Conservation (phyloP, 1,284 basidiomycete species). For the Boletus mariae region DNA sequence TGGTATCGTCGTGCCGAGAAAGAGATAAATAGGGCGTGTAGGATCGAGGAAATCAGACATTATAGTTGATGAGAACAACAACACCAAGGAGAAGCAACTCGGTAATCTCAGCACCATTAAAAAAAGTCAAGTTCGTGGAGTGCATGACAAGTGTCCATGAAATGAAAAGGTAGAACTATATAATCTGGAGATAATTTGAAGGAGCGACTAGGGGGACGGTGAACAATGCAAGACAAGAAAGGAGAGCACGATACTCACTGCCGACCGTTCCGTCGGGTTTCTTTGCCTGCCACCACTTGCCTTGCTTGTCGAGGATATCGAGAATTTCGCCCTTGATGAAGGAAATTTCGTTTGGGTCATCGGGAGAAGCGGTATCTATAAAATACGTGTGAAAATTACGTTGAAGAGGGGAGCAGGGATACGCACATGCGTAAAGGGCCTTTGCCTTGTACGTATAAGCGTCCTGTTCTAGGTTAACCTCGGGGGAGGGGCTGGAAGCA, state of each 20-base stretch:
- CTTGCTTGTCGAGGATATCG: constrained; percentile 91
- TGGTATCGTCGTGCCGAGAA: constrained; percentile 33
- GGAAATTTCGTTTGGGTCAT: constrained; percentile 95
- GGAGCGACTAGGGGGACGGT: constrained; percentile 57
- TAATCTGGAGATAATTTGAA: constrained; percentile 77
- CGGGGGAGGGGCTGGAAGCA: constrained; percentile 22
- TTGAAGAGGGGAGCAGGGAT: constrained; percentile 7
- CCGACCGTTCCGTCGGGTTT: constrained; percentile 81
- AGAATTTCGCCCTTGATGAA: constrained; percentile 93
- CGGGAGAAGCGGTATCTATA: constrained; percentile 83
- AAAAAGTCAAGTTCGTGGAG: constrained; percentile 32
- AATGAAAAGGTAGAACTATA: constrained; percentile 34
- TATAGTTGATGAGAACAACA: constrained; percentile 29
- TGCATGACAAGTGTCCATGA: constrained; percentile 22
- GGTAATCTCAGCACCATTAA: constrained; percentile 23
- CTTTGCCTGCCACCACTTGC: constrained; percentile 95
- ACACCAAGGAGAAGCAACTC: constrained; percentile 20
- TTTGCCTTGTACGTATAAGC: constrained; percentile 71
- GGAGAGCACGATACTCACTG: constrained; percentile 50
- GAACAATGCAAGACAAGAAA: constrained; percentile 8
- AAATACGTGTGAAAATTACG: constrained; percentile 13
- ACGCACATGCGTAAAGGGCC: constrained; percentile 85
- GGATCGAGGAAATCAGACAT: constrained; percentile 20
- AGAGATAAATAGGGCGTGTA: constrained; percentile 25
- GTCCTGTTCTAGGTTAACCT: constrained; percentile 35